These are phyloP conservation scores for Syzygium syzygioides DNA, from an alignment of 441 rosid genomes.

Conservation along the genomic window DNA sequence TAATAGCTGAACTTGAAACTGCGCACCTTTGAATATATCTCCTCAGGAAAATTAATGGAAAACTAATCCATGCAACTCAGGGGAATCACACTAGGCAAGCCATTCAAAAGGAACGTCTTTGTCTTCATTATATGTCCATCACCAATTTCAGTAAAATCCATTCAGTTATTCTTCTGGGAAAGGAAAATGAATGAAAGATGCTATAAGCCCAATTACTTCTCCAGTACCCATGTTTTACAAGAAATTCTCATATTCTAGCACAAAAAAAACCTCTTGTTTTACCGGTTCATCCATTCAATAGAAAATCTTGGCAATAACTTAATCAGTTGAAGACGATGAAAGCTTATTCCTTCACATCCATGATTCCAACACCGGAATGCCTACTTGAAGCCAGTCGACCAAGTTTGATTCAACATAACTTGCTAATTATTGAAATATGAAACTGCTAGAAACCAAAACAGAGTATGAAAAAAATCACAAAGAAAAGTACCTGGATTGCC, in stretches of 20 bases:
- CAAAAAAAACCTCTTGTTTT: neutral
- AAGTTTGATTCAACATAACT: neutral
- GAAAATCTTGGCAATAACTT: neutral
- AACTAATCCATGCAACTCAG: neutral
- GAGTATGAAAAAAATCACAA: neutral
- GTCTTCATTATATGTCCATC: neutral
- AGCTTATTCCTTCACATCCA: neutral
- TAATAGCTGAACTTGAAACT: neutral
- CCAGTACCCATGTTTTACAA: neutral
- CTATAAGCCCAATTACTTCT: neutral
- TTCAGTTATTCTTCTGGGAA: neutral
- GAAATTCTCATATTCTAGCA: neutral
- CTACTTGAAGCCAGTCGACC: neutral
- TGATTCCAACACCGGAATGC: neutral
- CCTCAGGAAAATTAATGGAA: neutral
- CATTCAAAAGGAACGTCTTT: neutral
- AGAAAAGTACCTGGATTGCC: slow-evolving; percentile 54
- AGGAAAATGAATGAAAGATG: neutral
- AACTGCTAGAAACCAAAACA: neutral
- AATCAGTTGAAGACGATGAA: neutral
- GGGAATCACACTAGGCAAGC: neutral
- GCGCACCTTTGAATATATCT: neutral
- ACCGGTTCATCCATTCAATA: neutral
- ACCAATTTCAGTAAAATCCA: neutral
- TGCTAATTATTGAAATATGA: neutral